Evolutionary conservation across 371 early-diverging fungal species (phyloP).

Genomic region (Dinochytrium kinnereticum): DNA sequence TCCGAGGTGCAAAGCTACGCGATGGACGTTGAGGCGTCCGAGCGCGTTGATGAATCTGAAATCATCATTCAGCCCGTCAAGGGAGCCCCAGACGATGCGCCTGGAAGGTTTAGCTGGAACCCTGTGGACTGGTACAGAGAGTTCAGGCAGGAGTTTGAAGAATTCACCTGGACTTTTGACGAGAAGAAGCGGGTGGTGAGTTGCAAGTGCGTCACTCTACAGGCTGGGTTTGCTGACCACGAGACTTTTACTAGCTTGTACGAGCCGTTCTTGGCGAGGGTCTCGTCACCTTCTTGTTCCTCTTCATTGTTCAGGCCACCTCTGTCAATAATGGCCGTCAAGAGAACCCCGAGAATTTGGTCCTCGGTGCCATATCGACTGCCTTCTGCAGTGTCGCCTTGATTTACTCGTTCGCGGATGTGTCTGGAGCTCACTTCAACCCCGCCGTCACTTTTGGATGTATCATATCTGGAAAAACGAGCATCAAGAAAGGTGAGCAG

Average conservation of each 20-base stretch:
- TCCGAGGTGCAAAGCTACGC: conserved; percentile 15
- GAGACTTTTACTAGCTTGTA: conserved; percentile 46
- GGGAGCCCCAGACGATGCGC: conserved; percentile 41
- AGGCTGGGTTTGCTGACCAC: too few species aligned
- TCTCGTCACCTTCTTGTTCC: conserved; percentile 59
- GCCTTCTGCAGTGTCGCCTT: conserved; percentile 65
- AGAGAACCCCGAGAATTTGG: conserved; percentile 51
- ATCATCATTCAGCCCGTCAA: conserved; percentile 19
- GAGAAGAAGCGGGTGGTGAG: conserved; percentile 58
- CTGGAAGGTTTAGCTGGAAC: conserved; percentile 52
- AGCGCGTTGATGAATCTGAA: conserved; percentile 8
- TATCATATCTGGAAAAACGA: conserved; percentile 66
- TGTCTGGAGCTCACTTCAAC: conserved; percentile 66
- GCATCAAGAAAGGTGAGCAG: conserved; percentile 54
- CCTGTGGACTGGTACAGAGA: conserved; percentile 55
- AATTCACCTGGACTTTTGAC: conserved; percentile 49
- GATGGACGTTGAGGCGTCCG: conserved; percentile 21
- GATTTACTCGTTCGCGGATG: conserved; percentile 77
- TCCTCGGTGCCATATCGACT: conserved; percentile 61
- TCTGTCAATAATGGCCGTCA: conserved; percentile 58
- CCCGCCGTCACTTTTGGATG: conserved; percentile 78
- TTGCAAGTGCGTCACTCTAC: too few species aligned
- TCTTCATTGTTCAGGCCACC: conserved; percentile 59
- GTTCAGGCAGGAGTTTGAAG: conserved; percentile 48
- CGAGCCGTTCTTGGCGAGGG: conserved; percentile 62